phyloP scores from a whole-genome alignment of 140 eudicot genomes.

The Cichorium intybus region DNA sequence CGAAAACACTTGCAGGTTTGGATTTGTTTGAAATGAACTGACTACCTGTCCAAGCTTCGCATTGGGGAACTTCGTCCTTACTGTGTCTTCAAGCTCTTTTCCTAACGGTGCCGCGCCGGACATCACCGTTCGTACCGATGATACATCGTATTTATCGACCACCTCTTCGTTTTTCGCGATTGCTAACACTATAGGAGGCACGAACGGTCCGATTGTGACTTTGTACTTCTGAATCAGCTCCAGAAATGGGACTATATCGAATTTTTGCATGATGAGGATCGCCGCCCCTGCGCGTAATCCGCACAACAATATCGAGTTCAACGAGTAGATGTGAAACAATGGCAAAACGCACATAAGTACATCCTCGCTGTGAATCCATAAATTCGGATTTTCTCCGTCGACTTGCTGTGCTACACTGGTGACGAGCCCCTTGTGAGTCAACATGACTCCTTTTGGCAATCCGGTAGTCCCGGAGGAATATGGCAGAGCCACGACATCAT shows the following conservation, averaged over 20 bases:
- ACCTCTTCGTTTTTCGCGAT: conserved; percentile 63
- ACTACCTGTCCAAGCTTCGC: conserved; percentile 87
- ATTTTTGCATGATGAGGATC: conserved; percentile 77
- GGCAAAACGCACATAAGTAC: conserved; percentile 82
- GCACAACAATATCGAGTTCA: conserved; percentile 74
- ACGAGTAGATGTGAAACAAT: conserved; percentile 79
- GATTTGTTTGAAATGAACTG: not conserved
- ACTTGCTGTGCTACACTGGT: conserved; percentile 95
- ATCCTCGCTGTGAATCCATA: conserved; percentile 67
- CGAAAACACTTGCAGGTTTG: not conserved
- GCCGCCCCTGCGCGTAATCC: conserved; percentile 88
- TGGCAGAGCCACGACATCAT: conserved; percentile 92
- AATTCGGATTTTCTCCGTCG: conserved; percentile 90
- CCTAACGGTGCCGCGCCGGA: conserved; percentile 98
- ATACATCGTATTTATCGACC: conserved; percentile 63
- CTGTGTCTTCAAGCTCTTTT: conserved; percentile 83
- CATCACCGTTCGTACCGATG: conserved; percentile 65
- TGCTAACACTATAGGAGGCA: conserved; percentile 88
- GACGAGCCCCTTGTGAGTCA: conserved; percentile 83
- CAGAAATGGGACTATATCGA: conserved; percentile 61
- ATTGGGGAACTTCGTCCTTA: conserved; percentile 64
- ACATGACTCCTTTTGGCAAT: conserved; percentile 92
- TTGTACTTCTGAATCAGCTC: conserved; percentile 62
- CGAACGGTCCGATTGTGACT: conserved; percentile 85
- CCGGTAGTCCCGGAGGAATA: conserved; percentile 98